Percentiles rank a stretch among this genome's conserved stretches.
Conservation (phyloP, 1,284 basidiomycete species). For the Puccinia sorghi region DNA sequence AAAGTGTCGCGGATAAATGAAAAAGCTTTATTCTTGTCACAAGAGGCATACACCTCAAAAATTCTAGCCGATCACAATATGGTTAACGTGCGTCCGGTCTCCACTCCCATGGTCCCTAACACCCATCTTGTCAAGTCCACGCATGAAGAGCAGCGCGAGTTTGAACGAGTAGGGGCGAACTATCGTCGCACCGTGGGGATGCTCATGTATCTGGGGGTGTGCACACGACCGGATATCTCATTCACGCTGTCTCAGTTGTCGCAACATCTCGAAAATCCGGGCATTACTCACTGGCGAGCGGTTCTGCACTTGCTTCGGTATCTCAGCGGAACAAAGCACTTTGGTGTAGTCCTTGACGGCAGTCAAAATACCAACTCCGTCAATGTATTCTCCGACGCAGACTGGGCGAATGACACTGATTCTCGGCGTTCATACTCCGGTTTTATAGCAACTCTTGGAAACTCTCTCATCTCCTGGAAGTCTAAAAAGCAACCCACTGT, state of each 20-base stretch:
- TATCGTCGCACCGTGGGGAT: not conserved
- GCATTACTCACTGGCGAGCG: too few relatives aligned
- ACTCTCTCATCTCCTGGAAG: slow-evolving; percentile 1
- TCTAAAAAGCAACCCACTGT: not conserved
- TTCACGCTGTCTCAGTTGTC: too few relatives aligned
- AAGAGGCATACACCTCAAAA: not conserved
- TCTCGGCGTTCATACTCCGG: not conserved
- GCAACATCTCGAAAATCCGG: too few relatives aligned
- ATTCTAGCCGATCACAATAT: not conserved
- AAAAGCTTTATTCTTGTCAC: not conserved
- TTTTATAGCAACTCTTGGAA: not conserved
- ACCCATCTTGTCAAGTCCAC: too few relatives aligned
- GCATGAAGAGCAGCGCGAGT: too few relatives aligned
- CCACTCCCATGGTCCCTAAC: not conserved
- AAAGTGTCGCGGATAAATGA: too few relatives aligned
- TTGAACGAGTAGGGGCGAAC: not conserved
- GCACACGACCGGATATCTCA: too few relatives aligned
- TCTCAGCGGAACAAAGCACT: not conserved
- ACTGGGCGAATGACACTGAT: not conserved
- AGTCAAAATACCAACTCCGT: too few relatives aligned
- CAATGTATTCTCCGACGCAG: not conserved
- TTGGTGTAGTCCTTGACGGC: not conserved
- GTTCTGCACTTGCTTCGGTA: too few relatives aligned
- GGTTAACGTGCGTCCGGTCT: not conserved
- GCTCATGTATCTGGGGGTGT: too few relatives aligned